A percentile compares a stretch with the other conserved stretches of the same genome.
Evolutionary conservation across 768 basidiomycete genomes (phyloP).

Genomic region (Rhodotorula paludigena): DNA sequence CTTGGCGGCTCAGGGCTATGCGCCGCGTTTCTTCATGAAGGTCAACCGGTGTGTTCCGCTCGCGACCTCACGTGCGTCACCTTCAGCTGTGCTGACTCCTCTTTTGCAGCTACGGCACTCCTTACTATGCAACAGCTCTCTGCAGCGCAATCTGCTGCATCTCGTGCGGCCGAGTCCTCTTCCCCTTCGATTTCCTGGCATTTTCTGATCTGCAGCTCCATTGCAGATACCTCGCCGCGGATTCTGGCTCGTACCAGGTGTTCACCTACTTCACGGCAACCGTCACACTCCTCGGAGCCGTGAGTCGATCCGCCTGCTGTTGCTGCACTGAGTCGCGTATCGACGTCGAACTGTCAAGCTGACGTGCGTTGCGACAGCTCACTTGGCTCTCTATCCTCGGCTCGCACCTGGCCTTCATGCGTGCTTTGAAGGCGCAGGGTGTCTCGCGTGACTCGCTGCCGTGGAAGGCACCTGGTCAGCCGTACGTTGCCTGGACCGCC

Average conservation of each 20-base stretch:
- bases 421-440: conserved; percentile 44
- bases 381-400: conserved; percentile 74
- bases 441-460: conserved; percentile 53
- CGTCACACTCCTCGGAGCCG: neutral
- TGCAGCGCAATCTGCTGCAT: conserved; percentile 45
- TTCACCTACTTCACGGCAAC: neutral
- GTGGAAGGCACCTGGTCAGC: conserved; percentile 50
- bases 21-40: conserved; percentile 47
- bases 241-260: neutral
- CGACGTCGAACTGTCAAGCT: too few relatives aligned
- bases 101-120: conserved; percentile 16
- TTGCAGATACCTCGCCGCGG: conserved; percentile 44
- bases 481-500: conserved; percentile 48
- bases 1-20: conserved; percentile 46
- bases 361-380: conserved; percentile 42
- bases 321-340: too few relatives aligned
- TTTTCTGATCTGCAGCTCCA: neutral
- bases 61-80: neutral
- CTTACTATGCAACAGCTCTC: conserved; percentile 39
- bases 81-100: neutral
- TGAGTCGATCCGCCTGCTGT: neutral
- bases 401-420: conserved; percentile 51
- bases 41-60: conserved; percentile 44
- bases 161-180: conserved; percentile 28
- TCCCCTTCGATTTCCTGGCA: too few relatives aligned